Evolutionary conservation across 257 asterid genomes (phyloP), one percentile per base, ranked within the genome.

Genomic region (Fraxinus quadrangulata): DNA sequence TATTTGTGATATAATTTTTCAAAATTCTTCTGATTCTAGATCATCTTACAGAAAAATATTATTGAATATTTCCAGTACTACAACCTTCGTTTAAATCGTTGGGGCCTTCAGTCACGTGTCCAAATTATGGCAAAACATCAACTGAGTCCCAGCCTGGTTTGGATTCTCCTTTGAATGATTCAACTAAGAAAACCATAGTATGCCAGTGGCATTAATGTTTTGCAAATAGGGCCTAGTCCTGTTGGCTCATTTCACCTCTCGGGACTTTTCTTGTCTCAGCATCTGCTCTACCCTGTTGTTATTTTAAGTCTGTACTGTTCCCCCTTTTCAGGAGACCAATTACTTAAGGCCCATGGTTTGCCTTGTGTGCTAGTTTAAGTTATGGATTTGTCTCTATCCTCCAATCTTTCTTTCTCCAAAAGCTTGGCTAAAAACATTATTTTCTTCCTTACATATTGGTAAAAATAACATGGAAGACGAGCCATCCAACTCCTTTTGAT

Each of bases 31-130:
- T 63, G 33, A 10, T 63, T 63, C 6, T 24, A 3, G 34, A 23
- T 63, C 31, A 63, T 24, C 69, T 63, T 26, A 63, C 69, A 24
- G 69, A 63, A 63, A 17, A 63, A 63, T 63, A 63, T 63, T 63
- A 10, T 63, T 11, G 9, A 63, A 63, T 24, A 63, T 63, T 24
- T 63, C 34, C 34, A 23, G 69, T 34, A 10, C 67, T 10, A 8
- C 30, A 59, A n/a, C 26, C 26, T 56, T 7, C 10, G n/a, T 56
- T 19, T 56, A 56, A 17, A n/a, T n/a, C 4, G 59, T 3, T 47
- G 17, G 21, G 21, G 69, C 69, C 69, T 23, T 11, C 34, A 11
- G 31, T 63, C 69, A 40, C 49, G 0, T 10, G n/a, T 11, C 67
- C n/a, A 23, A 24, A 19, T 19, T 6, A 6, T 56, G 28, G 66